Evolutionary conservation across 495 filamentous ascomycete species (phyloP), one percentile per base, ranked within the genome.

Genomic region (Lentithecium fluviatile): DNA sequence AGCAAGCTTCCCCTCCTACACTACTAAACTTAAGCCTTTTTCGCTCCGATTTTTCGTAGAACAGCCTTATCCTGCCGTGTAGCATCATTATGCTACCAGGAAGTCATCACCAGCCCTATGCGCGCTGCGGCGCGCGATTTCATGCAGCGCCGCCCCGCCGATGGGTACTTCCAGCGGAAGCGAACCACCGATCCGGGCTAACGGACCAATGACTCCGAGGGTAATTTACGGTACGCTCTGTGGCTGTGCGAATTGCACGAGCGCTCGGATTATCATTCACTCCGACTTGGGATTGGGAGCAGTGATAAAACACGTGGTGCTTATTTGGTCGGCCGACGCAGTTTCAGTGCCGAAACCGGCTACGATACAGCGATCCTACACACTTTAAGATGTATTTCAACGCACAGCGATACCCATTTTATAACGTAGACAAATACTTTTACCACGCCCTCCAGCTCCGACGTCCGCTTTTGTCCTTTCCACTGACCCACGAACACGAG

Each of bases 211-310:
- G 21, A 48, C 45, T 48, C 21, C 19, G 45, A 7, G 21, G 12
- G 45, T 48, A 24, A 20, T 48, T 48, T 48, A 48, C 21, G 20
- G 19, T 48, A 24, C 11, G 15, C 4, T 48, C 11, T 48, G 45
- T 48, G 45, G 45, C 45, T 20, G 45, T 48, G 45, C 20, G 45
- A 12, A 48, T 20, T 4, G 21, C 45, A 48, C 45, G 23, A 48
- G 7, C 45, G 20, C 45, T 48, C 20, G 45, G 45, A 48, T 11
- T 23, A 48, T 20, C 4, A 24, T 24, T 48, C 4, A 48, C 11
- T 48, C 45, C 45, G 45, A 19, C 45, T 48, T 24, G 23, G 45
- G 45, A 48, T 48, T 48, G 5, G 45, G 45, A 48, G 45, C 45
- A 48, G 29, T 10, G 29, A 32, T 32, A 32, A 32, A 32, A 32